phyloP scores from a whole-genome alignment of 176 grass and related monocot species.

The Bolboschoenus planiculmis region DNA sequence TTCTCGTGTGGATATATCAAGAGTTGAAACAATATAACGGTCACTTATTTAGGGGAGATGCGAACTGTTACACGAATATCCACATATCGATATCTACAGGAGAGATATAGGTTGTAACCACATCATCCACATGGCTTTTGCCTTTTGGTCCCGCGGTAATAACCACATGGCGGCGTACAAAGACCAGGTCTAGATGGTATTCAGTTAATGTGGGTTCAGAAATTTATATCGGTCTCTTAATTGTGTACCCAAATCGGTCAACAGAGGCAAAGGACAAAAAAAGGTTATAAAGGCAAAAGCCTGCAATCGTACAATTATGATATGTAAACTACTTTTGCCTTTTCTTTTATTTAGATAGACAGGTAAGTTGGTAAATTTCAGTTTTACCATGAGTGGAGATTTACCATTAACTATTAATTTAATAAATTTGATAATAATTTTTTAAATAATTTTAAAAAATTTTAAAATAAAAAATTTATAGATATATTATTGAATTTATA shows the following conservation, averaged over 20 bases:
- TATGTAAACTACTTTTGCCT: neutral
- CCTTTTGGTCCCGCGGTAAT: neutral
- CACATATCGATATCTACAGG: neutral
- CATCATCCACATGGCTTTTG: constrained; percentile 8
- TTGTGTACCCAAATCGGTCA: neutral
- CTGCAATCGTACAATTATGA: neutral
- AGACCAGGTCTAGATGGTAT: neutral
- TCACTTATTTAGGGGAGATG: neutral
- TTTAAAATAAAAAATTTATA: too few species aligned
- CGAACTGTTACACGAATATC: neutral
- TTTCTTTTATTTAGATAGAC: neutral
- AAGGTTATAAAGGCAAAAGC: neutral
- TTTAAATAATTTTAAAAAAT: too few species aligned
- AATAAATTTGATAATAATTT: too few species aligned
- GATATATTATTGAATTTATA: too few species aligned
- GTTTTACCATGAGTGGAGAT: too few species aligned
- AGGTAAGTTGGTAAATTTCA: neutral
- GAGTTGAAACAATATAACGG: neutral
- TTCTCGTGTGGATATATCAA: neutral
- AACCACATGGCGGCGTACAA: neutral
- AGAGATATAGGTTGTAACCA: neutral
- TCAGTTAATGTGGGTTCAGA: neutral
- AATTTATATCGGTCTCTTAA: neutral
- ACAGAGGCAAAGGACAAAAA: neutral
- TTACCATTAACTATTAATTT: too few species aligned